Evolutionary conservation across 1,139 yeast species (phyloP), one percentile per base, ranked within the genome.

Genomic region (Magnusiomyces starmeri): DNA sequence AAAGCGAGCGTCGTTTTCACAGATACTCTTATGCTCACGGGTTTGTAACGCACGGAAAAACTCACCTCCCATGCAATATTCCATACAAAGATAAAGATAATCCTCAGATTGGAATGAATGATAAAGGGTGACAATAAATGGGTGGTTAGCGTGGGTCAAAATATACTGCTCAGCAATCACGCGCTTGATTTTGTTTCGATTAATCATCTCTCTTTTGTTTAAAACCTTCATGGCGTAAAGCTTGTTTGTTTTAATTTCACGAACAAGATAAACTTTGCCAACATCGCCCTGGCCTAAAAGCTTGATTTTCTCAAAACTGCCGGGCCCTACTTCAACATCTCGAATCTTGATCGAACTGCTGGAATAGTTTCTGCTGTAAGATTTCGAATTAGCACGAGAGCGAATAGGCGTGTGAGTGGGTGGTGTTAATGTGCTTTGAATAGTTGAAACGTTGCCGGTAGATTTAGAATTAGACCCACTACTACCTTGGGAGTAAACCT

Each of bases 41-140:
- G 97, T 89, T 70, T 94, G 98, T 51, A 94, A 71, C 0, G 98
- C 98, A 55, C 98, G 75, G 74, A 94, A 94, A 65, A 94, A 94
- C 69, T 94, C 99, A 47, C 99, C 98, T 21, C 99, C 99, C 94
- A 92, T 89, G 66, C 98, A 94, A 64, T 92, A 94, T 68, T 94
- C 99, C 96, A 94, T 90, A 66, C 98, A 94, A 50, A 94, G 77
- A 64, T 90, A 94, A n/a, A 94, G 71, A 65, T 85, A 82, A 59
- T 90, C 97, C 53, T 87, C 94, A 12, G 95, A 85, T 69, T 94
- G 98, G 72, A 94, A 94, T 0, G 97, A 89, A 68, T 94, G 98
- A 65, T 94, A 90, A 45, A 94, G 74, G 0, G 98, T 89, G 43
- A 94, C 97, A 62, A 94, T 92, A 63, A 94, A 94, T 0, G 99